Conservation (phyloP, 2,329 filamentous ascomycete species). For the Penicillium sp. region DNA sequence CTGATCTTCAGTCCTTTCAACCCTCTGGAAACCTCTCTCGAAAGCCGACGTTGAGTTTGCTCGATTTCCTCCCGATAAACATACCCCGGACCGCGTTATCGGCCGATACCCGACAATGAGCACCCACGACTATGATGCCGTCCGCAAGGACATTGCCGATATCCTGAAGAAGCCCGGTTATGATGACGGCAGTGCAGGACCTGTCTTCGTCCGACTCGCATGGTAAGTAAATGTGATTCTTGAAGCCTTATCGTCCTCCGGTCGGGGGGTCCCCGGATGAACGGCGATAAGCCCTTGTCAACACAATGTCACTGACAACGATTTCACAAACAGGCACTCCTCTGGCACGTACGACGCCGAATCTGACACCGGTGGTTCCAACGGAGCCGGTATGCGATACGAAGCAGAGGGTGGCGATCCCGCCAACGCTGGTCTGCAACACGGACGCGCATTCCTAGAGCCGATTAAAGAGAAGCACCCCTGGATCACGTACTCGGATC, state of each 20-base stretch:
- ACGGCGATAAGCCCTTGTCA: neutral
- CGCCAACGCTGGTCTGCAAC: constrained; percentile 63
- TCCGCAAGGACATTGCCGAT: constrained; percentile 55
- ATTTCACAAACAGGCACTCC: constrained; percentile 53
- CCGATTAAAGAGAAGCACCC: constrained; percentile 59
- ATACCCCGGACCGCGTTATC: constrained; percentile 23
- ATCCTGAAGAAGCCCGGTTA: constrained; percentile 62
- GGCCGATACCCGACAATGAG: constrained; percentile 36
- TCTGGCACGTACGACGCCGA: constrained; percentile 61
- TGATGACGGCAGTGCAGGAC: constrained; percentile 64
- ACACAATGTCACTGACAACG: constrained; percentile 1
- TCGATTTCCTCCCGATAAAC: constrained; percentile 3
- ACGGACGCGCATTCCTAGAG: constrained; percentile 64
- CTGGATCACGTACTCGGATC: constrained; percentile 66
- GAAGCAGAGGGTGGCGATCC: constrained; percentile 64
- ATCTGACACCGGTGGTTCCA: constrained; percentile 62
- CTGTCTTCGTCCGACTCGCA: constrained; percentile 63
- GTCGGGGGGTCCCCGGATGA: constrained; percentile 5
- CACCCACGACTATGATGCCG: constrained; percentile 46
- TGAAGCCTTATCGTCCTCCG: neutral
- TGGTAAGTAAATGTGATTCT: constrained; percentile 47
- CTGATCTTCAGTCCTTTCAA: constrained; percentile 4
- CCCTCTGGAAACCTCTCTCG: neutral
- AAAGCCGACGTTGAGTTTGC: constrained; percentile 3
- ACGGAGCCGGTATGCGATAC: constrained; percentile 67